Conservation (phyloP, 1,284 basidiomycete genomes). For the Apiotrichum laibachii region DNA sequence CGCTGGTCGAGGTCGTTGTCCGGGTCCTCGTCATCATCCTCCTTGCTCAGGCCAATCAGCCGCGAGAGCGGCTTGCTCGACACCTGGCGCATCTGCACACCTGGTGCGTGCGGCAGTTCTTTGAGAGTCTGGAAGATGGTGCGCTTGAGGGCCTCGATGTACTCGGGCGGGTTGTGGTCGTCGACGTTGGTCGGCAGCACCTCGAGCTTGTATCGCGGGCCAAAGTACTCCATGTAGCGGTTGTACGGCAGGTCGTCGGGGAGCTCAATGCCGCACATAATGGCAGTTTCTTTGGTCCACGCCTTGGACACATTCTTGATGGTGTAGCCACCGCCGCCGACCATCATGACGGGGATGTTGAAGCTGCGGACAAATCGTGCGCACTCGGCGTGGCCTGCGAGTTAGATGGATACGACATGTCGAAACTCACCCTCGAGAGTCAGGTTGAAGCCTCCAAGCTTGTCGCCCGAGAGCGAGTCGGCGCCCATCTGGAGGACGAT, state of each 20-base stretch:
- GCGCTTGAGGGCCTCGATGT: constrained; percentile 72
- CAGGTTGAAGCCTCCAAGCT: constrained; percentile 93
- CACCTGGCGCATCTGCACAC: constrained; percentile 81
- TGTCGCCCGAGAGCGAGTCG: constrained; percentile 92
- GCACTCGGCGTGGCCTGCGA: constrained; percentile 73
- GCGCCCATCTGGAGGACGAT: constrained; percentile 95
- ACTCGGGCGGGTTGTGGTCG: constrained; percentile 82
- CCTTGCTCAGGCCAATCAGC: constrained; percentile 41
- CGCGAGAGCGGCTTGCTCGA: constrained; percentile 55
- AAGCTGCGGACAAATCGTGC: constrained; percentile 81
- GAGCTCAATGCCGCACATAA: constrained; percentile 83
- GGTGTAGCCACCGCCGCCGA: constrained; percentile 96
- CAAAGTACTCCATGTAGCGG: constrained; percentile 97
- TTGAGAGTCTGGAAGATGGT: constrained; percentile 75
- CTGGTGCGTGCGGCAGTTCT: constrained; percentile 75
- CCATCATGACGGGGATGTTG: constrained; percentile 81
- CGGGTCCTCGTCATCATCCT: constrained; percentile 47
- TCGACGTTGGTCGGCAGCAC: constrained; percentile 92
- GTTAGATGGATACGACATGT: not conserved
- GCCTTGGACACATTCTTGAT: constrained; percentile 86
- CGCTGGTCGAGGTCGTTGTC: constrained; percentile 49
- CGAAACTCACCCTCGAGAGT: constrained; percentile 72
- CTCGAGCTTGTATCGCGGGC: constrained; percentile 89
- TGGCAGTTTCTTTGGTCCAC: constrained; percentile 97
- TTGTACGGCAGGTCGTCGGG: constrained; percentile 86